A percentile compares a stretch with the other conserved stretches of the same genome.
These are phyloP conservation scores for Drechmeria coniospora DNA, from an alignment of 2,329 filamentous ascomycete genomes.

Conservation along the genomic window DNA sequence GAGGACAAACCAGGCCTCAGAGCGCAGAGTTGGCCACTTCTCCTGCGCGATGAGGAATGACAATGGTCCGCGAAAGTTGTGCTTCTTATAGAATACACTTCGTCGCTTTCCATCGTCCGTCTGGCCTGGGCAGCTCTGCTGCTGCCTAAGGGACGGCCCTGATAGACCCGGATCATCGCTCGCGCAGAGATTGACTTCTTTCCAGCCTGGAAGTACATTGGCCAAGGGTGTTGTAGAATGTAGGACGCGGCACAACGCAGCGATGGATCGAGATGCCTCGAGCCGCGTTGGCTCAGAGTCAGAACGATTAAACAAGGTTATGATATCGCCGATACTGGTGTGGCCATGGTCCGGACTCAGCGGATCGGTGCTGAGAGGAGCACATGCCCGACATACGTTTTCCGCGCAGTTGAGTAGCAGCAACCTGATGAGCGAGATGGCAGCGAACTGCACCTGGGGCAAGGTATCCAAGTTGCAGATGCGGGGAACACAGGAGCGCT, in stretches of 20 bases:
- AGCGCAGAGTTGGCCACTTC: constrained; percentile 43
- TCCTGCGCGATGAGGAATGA: constrained; percentile 37
- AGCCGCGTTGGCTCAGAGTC: constrained; percentile 38
- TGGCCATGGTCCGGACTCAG: constrained; percentile 9
- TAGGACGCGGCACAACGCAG: constrained; percentile 36
- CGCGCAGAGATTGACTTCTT: constrained; percentile 1
- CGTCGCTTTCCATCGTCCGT: constrained; percentile 7
- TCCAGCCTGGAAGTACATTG: constrained; percentile 18
- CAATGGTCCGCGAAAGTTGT: constrained; percentile 28
- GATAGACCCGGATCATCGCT: not conserved
- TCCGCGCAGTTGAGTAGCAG: constrained; percentile 35
- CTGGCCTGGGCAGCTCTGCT: constrained; percentile 3
- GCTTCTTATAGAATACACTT: constrained; percentile 28
- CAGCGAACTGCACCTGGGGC: constrained; percentile 43
- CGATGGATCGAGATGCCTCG: constrained; percentile 40
- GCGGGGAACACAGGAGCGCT: constrained; percentile 29
- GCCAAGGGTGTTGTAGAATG: constrained; percentile 23
- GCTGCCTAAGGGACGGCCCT: constrained; percentile 12
- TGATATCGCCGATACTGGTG: constrained; percentile 21
- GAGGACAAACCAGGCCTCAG: constrained; percentile 47
- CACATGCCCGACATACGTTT: constrained; percentile 36
- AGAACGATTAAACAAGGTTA: constrained; percentile 20
- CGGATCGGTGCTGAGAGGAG: constrained; percentile 19
- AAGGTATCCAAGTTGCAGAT: constrained; percentile 36
- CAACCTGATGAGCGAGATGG: constrained; percentile 41